Percentiles rank a stretch among this genome's conserved stretches.
These are phyloP conservation scores for Basipetospora chlamydospora DNA, from an alignment of 2,329 filamentous ascomycete species.

Conservation along the genomic window DNA sequence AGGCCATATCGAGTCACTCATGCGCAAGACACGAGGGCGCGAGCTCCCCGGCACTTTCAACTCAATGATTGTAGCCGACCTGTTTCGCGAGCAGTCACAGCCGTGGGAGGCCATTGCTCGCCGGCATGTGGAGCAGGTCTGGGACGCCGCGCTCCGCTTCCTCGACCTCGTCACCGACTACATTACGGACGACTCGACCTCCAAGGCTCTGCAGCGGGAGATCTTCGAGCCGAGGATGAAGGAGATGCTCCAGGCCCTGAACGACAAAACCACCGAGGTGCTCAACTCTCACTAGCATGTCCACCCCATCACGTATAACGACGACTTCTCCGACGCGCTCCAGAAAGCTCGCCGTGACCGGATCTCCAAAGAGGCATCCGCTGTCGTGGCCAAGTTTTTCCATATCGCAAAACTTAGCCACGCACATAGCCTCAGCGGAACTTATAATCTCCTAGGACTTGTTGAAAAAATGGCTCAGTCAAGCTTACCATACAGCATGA, in stretches of 20 bases:
- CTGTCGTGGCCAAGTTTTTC: not conserved
- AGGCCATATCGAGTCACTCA: constrained; percentile 1
- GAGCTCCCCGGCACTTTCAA: constrained; percentile 11
- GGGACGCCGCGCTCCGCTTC: not conserved
- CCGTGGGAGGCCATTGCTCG: constrained; percentile 8
- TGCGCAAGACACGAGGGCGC: constrained; percentile 7
- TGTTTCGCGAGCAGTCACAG: constrained; percentile 10
- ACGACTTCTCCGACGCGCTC: constrained; percentile 9
- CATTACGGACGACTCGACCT: not conserved
- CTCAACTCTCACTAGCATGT: constrained; percentile 5
- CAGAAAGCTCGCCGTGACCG: not conserved
- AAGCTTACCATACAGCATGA: not conserved
- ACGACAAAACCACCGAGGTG: not conserved
- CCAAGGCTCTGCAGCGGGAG: too few relatives aligned
- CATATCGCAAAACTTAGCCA: not conserved
- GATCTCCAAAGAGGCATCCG: not conserved
- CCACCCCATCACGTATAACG: constrained; percentile 11
- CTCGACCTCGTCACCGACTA: constrained; percentile 1
- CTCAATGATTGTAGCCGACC: constrained; percentile 7
- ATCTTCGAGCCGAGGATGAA: not conserved
- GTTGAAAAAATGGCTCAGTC: not conserved
- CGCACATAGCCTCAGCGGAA: not conserved
- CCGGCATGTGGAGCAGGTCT: constrained; percentile 6
- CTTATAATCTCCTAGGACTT: not conserved
- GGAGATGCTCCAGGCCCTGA: not conserved